phyloP scores from a whole-genome alignment of 768 basidiomycete species.

The Macrolepiota fuliginosa region DNA sequence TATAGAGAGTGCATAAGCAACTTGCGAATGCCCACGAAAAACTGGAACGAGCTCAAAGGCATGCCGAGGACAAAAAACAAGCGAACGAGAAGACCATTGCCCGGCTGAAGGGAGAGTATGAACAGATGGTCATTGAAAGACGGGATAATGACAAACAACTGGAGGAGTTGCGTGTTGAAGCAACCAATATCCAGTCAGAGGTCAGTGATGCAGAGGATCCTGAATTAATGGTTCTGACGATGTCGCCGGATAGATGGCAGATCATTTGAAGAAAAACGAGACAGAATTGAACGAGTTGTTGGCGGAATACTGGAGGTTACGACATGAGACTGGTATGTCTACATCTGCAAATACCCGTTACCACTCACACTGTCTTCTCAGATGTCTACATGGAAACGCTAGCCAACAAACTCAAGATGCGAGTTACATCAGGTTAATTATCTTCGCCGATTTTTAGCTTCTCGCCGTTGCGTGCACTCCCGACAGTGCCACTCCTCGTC shows the following conservation, averaged over 20 bases:
- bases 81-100: conserved; percentile 75
- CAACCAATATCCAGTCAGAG: conserved; percentile 64
- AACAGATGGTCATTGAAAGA: conserved; percentile 73
- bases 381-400: conserved; percentile 88
- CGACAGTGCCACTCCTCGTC: conserved; percentile 69
- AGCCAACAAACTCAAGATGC: conserved; percentile 76
- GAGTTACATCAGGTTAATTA: conserved; percentile 27
- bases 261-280: conserved; percentile 74
- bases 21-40: conserved; percentile 80
- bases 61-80: conserved; percentile 75
- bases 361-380: conserved; percentile 23
- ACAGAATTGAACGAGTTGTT: conserved; percentile 78
- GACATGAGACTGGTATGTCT: conserved; percentile 68
- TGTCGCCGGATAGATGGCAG: conserved; percentile 55
- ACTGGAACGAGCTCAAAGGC: conserved; percentile 72
- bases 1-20: conserved; percentile 78
- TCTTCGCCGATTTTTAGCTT: conserved; percentile 27
- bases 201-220: conserved; percentile 29
- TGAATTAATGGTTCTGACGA: background rate
- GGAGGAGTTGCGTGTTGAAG: conserved; percentile 72
- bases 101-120: conserved; percentile 74
- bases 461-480: conserved; percentile 42
- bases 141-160: conserved; percentile 77
- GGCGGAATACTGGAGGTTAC: conserved; percentile 78
- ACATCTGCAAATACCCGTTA: conserved; percentile 6